Percentiles rank a stretch among this genome's conserved stretches.
These are phyloP conservation scores for Mangifera indica DNA, from an alignment of 345 rosid genomes.

Conservation along the genomic window DNA sequence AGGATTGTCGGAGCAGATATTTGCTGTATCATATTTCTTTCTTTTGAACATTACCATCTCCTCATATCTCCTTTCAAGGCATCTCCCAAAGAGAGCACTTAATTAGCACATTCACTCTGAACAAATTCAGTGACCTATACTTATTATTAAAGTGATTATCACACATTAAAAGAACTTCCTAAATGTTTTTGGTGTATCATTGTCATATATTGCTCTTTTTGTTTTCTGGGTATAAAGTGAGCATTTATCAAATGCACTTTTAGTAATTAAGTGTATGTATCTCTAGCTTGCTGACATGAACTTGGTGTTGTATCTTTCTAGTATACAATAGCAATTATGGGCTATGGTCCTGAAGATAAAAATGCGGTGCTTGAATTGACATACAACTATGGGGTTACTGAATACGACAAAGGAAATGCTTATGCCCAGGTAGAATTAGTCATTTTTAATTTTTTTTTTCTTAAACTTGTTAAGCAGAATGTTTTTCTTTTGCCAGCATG, in stretches of 20 bases:
- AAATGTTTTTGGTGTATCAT: neutral
- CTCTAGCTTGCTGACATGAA: constrained; percentile 15
- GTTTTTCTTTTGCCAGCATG: neutral
- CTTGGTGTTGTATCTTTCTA: constrained; percentile 22
- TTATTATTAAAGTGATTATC: neutral
- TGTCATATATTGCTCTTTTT: neutral
- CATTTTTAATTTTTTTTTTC: neutral
- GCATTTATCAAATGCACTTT: neutral
- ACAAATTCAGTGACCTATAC: neutral
- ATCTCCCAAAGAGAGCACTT: neutral
- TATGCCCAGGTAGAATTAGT: constrained; percentile 70
- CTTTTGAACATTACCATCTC: neutral
- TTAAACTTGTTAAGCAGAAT: neutral
- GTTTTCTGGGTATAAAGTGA: neutral
- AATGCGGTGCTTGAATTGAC: constrained; percentile 79
- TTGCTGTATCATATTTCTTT: neutral
- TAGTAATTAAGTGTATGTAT: neutral
- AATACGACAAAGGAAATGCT: constrained; percentile 85
- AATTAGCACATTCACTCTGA: neutral
- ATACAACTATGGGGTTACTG: constrained; percentile 88
- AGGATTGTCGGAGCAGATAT: too few species aligned
- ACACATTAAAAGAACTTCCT: neutral
- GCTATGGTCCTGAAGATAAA: constrained; percentile 95
- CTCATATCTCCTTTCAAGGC: neutral
- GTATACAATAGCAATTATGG: constrained; percentile 91